These are phyloP conservation scores for Pythium myriotylum DNA, from an alignment of 352 stramenopile genomes.

Conservation along the genomic window DNA sequence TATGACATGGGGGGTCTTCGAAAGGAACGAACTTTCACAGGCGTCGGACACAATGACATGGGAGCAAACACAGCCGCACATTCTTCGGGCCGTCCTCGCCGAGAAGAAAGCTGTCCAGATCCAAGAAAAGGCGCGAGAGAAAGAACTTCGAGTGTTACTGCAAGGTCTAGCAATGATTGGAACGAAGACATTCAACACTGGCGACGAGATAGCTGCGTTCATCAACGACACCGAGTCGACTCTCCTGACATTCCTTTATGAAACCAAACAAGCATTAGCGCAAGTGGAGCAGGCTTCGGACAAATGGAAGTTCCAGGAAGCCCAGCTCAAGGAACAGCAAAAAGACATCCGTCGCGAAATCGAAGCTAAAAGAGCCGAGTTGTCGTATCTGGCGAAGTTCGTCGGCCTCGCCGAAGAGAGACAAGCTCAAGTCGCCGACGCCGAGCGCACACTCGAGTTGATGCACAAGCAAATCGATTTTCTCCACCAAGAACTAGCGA, in stretches of 20 bases:
- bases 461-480: constrained; percentile 42
- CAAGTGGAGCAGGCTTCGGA: constrained; percentile 34
- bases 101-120: constrained; percentile 35
- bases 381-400: constrained; percentile 39
- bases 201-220: constrained; percentile 38
- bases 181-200: constrained; percentile 25
- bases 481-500: constrained; percentile 6
- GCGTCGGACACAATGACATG: background rate
- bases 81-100: constrained; percentile 42
- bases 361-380: constrained; percentile 32
- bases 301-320: constrained; percentile 44
- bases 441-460: constrained; percentile 43
- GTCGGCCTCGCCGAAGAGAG: constrained; percentile 37
- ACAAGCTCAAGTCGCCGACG: constrained; percentile 39
- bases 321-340: constrained; percentile 49
- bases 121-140: constrained; percentile 44
- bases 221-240: constrained; percentile 32
- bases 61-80: constrained; percentile 8
- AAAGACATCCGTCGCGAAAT: constrained; percentile 53
- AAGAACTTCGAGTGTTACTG: constrained; percentile 34
- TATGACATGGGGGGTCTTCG: constrained; percentile 29
- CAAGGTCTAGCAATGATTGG: constrained; percentile 37
- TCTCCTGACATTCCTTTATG: constrained; percentile 34
- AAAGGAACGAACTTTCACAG: constrained; percentile 9
- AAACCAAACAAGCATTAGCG: constrained; percentile 25